Evolutionary conservation across 2,329 filamentous ascomycete species (phyloP).

Genomic region (Penicillium sp.): DNA sequence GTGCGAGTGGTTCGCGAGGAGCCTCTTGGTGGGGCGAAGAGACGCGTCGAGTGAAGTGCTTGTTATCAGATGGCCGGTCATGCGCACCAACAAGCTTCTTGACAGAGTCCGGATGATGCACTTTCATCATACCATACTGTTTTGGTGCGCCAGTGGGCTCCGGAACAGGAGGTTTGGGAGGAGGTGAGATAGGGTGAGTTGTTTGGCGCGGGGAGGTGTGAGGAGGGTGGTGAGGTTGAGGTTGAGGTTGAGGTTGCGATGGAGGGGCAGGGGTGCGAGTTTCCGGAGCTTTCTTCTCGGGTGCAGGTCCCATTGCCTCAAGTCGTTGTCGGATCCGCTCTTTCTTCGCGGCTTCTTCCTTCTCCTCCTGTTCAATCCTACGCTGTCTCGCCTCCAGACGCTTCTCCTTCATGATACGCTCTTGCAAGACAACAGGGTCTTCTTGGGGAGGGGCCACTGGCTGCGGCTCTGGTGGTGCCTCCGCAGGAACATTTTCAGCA

Average conservation of each 20-base stretch:
- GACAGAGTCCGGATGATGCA: constrained; percentile 58
- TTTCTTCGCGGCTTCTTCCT: constrained; percentile 58
- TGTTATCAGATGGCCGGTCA: constrained; percentile 37
- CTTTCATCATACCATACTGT: constrained; percentile 64
- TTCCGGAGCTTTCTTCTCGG: constrained; percentile 36
- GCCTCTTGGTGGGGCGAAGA: constrained; percentile 35
- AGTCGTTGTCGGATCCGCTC: constrained; percentile 60
- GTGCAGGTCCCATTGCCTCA: constrained; percentile 52
- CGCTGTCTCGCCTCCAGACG: constrained; percentile 58
- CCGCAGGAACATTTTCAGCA: constrained; percentile 25
- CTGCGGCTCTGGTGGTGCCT: constrained; percentile 24
- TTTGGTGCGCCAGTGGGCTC: constrained; percentile 59
- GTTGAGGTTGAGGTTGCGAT: constrained; percentile 27
- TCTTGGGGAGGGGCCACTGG: constrained; percentile 29
- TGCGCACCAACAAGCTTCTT: constrained; percentile 44
- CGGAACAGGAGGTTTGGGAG: constrained; percentile 60
- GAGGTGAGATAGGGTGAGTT: constrained; percentile 45
- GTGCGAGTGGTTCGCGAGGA: constrained; percentile 31
- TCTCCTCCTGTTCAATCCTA: constrained; percentile 55
- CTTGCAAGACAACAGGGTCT: constrained; percentile 54
- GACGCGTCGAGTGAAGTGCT: constrained; percentile 32
- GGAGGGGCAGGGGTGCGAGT: constrained; percentile 28
- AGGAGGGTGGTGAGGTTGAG: constrained; percentile 4
- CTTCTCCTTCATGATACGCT: constrained; percentile 63
- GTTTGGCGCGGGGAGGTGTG: constrained; percentile 3